phyloP scores from a whole-genome alignment of 2,329 filamentous ascomycete species.

The Pseudomassariella vexata region DNA sequence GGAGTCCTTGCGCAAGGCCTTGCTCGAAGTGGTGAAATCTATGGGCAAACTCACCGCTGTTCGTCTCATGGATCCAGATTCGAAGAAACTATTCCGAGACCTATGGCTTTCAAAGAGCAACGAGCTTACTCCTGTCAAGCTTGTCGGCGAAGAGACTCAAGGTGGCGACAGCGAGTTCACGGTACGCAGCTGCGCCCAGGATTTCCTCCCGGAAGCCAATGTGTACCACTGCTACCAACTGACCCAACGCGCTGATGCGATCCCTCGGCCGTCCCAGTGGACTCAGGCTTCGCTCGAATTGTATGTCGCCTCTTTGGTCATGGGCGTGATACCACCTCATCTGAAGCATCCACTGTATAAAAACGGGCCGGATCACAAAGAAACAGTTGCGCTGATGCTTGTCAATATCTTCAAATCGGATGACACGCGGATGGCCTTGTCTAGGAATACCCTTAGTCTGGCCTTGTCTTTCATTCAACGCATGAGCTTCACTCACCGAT shows the following conservation, averaged over 20 bases:
- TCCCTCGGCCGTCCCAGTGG: slow-evolving; percentile 17
- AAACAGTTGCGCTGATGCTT: slow-evolving; percentile 19
- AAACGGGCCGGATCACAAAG: slow-evolving; percentile 15
- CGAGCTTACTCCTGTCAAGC: slow-evolving; percentile 5
- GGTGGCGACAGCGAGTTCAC: slow-evolving; percentile 10
- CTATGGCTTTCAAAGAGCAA: slow-evolving; percentile 9
- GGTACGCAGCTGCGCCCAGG: slow-evolving; percentile 7
- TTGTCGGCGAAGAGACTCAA: slow-evolving; percentile 10
- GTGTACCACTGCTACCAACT: no score
- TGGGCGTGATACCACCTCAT: slow-evolving; percentile 17
- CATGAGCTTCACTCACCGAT: slow-evolving; percentile 14
- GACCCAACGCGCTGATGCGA: slow-evolving; percentile 16
- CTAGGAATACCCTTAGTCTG: slow-evolving; percentile 21
- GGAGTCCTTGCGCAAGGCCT: slow-evolving; percentile 15
- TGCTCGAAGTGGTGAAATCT: slow-evolving; percentile 18
- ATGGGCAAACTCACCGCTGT: slow-evolving; percentile 18
- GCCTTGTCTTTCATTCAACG: slow-evolving; percentile 17
- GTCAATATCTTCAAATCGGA: slow-evolving; percentile 17
- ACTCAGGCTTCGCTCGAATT: slow-evolving; percentile 19
- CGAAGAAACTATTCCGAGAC: slow-evolving; percentile 11
- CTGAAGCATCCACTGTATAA: slow-evolving; percentile 16
- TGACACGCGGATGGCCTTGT: slow-evolving; percentile 11
- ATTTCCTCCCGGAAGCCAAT: no score
- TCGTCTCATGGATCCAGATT: slow-evolving; percentile 13
- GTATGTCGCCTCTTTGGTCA: slow-evolving; percentile 20